phyloP scores from a whole-genome alignment of 2,329 filamentous ascomycete genomes.

The Aureobasidium melanogenum region DNA sequence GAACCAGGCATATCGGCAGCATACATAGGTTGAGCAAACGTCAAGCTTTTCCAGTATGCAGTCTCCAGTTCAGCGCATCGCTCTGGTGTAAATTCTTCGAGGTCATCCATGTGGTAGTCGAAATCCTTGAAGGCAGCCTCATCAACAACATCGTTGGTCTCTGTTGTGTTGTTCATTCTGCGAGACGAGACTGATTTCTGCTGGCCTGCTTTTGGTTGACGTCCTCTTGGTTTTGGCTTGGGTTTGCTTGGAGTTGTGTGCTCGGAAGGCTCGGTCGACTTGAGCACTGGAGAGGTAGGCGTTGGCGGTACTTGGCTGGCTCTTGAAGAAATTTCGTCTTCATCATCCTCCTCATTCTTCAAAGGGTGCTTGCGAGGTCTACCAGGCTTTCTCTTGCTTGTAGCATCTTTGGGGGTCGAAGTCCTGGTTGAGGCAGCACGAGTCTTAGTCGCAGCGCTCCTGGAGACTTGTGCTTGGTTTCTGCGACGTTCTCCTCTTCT shows the following conservation, averaged over 20 bases:
- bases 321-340: neutral
- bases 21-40: constrained; percentile 89
- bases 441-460: constrained; percentile 26
- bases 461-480: constrained; percentile 40
- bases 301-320: constrained; percentile 29
- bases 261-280: constrained; percentile 42
- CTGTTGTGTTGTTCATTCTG: constrained; percentile 74
- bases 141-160: constrained; percentile 70
- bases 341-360: constrained; percentile 17
- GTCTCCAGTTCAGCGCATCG: constrained; percentile 91
- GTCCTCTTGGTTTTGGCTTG: constrained; percentile 27
- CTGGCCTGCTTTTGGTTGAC: constrained; percentile 49
- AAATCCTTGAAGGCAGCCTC: constrained; percentile 86
- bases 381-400: constrained; percentile 41
- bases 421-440: constrained; percentile 15
- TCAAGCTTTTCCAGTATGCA: constrained; percentile 94
- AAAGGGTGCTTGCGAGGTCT: constrained; percentile 34
- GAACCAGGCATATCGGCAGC: constrained; percentile 95
- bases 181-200: constrained; percentile 73
- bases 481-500: constrained; percentile 72
- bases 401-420: constrained; percentile 18
- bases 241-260: constrained; percentile 28
- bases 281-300: constrained; percentile 33
- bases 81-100: constrained; percentile 82
- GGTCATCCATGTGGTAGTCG: constrained; percentile 74